Conservation (phyloP, 176 grass and related monocot genomes). For the Urochloa ruziziensis region DNA sequence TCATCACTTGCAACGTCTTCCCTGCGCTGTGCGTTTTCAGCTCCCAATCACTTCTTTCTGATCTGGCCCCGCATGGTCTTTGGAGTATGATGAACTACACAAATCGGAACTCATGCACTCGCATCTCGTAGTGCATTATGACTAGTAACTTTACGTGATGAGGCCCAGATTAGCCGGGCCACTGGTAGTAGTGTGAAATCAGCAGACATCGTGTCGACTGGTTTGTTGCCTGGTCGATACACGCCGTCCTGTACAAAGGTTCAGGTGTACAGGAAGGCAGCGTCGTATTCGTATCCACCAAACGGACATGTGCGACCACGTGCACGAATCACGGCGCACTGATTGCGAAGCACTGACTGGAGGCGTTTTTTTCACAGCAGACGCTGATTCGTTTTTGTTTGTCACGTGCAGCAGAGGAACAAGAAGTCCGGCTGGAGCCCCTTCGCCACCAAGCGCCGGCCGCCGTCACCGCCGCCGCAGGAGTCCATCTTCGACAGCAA, state of each 20-base stretch:
- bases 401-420: slow-evolving; percentile 30
- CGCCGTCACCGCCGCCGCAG: slow-evolving; percentile 20
- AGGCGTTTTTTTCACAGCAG: background rate
- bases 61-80: background rate
- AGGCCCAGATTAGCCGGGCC: background rate
- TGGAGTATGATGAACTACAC: background rate
- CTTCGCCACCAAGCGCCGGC: slow-evolving; percentile 44
- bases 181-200: background rate
- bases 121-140: background rate
- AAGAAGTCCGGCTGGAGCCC: slow-evolving; percentile 57
- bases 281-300: slow-evolving; percentile 14
- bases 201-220: background rate
- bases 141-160: background rate
- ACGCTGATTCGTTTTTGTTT: background rate
- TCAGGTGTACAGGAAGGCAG: background rate
- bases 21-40: background rate
- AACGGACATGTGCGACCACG: background rate
- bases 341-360: background rate
- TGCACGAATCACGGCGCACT: slow-evolving; percentile 24
- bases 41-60: background rate
- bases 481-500: slow-evolving; percentile 37
- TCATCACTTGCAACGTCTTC: slow-evolving; percentile 23
- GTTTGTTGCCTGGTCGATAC: slow-evolving; percentile 3
- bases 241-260: background rate
- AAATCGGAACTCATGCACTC: background rate